Conservation (phyloP, 2,329 filamentous ascomycete genomes). For the Aureobasidium mangrovei region DNA sequence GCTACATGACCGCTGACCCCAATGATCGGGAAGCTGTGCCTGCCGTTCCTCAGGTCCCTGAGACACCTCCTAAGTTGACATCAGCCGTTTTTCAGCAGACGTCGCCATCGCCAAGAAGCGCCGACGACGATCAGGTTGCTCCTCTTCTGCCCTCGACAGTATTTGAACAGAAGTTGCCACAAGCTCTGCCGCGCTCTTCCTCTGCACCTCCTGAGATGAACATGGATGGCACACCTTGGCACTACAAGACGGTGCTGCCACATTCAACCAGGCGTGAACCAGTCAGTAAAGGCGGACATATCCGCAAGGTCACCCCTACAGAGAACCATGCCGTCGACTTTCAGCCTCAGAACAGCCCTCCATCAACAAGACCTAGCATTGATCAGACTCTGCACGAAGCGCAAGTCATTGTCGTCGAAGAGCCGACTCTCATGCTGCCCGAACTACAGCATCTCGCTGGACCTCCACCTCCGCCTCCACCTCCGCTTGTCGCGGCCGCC, state of each 20-base stretch:
- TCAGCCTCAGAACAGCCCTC: conserved; percentile 22
- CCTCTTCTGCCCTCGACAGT: conserved; percentile 41
- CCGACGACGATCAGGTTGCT: conserved; percentile 32
- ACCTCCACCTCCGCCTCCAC: conserved; percentile 38
- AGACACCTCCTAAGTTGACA: conserved; percentile 28
- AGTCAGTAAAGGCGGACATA: conserved; percentile 27
- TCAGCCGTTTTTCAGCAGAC: conserved; percentile 19
- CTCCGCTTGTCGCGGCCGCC: conserved; percentile 24
- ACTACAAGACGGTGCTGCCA: conserved; percentile 27
- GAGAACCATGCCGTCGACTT: conserved; percentile 20
- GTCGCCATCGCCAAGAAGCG: conserved; percentile 32
- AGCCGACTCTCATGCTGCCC: conserved; percentile 39
- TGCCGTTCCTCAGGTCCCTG: conserved; percentile 49
- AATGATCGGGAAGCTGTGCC: conserved; percentile 42
- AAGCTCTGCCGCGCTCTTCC: conserved; percentile 33
- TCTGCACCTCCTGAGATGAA: conserved; percentile 41
- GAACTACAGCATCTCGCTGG: conserved; percentile 53
- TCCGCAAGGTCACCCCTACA: conserved; percentile 37
- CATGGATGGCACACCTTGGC: conserved; percentile 20
- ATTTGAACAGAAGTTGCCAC: conserved; percentile 33
- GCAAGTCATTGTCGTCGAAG: conserved; percentile 35
- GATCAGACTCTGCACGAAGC: conserved; percentile 43
- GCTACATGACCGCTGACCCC: conserved; percentile 54
- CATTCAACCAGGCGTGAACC: conserved; percentile 30
- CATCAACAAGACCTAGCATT: conserved; percentile 43